Evolutionary conservation across 768 basidiomycete species (phyloP), one percentile per base, ranked within the genome.

Genomic region (Tricholoma saponaceum): DNA sequence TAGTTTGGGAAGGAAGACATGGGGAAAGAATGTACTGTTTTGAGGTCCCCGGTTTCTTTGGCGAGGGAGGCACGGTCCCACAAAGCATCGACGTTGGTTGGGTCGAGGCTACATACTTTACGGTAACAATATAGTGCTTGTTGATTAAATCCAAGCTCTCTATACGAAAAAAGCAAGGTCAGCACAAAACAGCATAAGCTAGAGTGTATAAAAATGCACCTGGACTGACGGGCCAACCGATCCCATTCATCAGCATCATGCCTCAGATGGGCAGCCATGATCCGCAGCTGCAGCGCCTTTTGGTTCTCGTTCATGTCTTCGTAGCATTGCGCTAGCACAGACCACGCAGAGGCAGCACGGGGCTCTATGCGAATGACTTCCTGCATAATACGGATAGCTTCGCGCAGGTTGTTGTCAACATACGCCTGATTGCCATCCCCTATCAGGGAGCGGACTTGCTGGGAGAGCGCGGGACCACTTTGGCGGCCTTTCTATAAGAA

Each of bases 341-440:
- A 83, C 95, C 95, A 99, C 1, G 94, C 90, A 2, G 83, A 73
- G 0, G 81, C 77, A 1, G 93, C 89, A 16, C 90, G 83, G 2
- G 95, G 93, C 68, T 99, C 96, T 56, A 95, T 92, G 8, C 92
- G 84, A 54, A 99, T 93, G 62, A 97, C 91, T 67, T 98, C 93
- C 67, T 89, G 86, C 83, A 95, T 90, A 23, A 87, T 80, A 18
- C 84, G 82, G 33, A 93, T 85, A 0, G 93, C 87, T 62, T 87
- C 80, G 2, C 77, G 72, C 8, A 85, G 73, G 55, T 92, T 72
- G 58, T 76, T 82, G 64, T 88, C 83, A 51, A 95, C 83, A 69
- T 92, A 97, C 2, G 89, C 89, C 65, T 90, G 84, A 67, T 95
- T 95, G 20, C 91, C 95, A 55, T 89, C 85, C 25, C 93, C 92